A percentile compares a stretch with the other conserved stretches of the same genome.
These are phyloP conservation scores for Claviceps citrina DNA, from an alignment of 2,329 filamentous ascomycete species.

Conservation along the genomic window DNA sequence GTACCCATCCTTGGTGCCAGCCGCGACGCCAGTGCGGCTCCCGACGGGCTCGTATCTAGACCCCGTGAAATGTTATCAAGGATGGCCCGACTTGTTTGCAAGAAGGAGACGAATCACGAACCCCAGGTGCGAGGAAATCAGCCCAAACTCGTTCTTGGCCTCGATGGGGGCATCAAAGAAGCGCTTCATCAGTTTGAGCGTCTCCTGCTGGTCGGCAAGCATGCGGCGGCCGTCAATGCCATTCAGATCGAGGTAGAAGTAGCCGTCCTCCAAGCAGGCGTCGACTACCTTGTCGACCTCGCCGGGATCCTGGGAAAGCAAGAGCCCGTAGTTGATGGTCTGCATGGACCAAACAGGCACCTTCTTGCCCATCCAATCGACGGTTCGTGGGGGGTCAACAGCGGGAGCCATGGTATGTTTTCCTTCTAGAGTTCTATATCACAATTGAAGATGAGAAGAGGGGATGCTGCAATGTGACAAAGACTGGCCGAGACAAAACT, in stretches of 20 bases:
- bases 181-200: constrained; percentile 37
- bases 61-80: neutral
- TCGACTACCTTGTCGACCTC: constrained; percentile 36
- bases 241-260: constrained; percentile 40
- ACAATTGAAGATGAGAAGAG: too few species aligned
- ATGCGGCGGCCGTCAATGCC: constrained; percentile 37
- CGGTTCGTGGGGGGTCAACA: constrained; percentile 26
- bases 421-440: too few species aligned
- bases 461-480: too few species aligned
- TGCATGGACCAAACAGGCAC: constrained; percentile 36
- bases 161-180: constrained; percentile 39
- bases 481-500: too few species aligned
- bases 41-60: constrained; percentile 33
- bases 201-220: constrained; percentile 36
- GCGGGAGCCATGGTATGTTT: constrained; percentile 20
- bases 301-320: constrained; percentile 38
- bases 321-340: constrained; percentile 34
- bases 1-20: constrained; percentile 34
- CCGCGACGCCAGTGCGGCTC: constrained; percentile 30
- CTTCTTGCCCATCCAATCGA: constrained; percentile 33
- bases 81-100: too few species aligned
- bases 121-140: constrained; percentile 37
- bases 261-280: constrained; percentile 35
- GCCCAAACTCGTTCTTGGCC: constrained; percentile 40
- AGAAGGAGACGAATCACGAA: constrained; percentile 12